phyloP scores from a whole-genome alignment of 1,284 basidiomycete genomes.

The Cystobasidium sp. region DNA sequence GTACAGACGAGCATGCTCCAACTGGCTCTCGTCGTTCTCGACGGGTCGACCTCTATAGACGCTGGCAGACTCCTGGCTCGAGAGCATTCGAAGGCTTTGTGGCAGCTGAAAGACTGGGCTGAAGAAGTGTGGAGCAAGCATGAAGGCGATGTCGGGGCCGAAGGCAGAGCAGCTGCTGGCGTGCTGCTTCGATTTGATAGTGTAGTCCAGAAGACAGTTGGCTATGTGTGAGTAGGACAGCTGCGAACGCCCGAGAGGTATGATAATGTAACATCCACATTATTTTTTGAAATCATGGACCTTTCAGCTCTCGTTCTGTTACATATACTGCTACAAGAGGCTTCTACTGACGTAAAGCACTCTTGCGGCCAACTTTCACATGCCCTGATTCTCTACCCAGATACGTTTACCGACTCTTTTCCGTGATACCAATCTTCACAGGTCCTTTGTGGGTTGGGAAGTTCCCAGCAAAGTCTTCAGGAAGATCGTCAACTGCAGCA shows the following conservation, averaged over 20 bases:
- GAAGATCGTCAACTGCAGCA: conserved; percentile 46
- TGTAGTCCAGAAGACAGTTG: conserved; percentile 63
- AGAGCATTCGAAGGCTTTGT: conserved; percentile 72
- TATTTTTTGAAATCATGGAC: no score
- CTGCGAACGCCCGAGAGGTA: neutral
- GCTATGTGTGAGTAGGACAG: conserved; percentile 8
- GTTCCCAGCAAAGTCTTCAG: conserved; percentile 47
- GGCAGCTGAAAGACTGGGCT: conserved; percentile 80
- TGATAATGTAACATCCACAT: neutral
- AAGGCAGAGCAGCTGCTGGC: conserved; percentile 74
- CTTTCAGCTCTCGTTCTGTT: neutral
- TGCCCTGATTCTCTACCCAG: neutral
- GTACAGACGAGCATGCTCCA: conserved; percentile 76
- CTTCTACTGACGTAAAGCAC: neutral
- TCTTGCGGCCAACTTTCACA: neutral
- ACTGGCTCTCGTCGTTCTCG: conserved; percentile 74
- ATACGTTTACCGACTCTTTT: neutral
- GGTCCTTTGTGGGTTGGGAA: conserved; percentile 49
- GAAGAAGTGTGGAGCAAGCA: conserved; percentile 68
- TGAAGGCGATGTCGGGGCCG: conserved; percentile 68
- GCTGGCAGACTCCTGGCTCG: conserved; percentile 73
- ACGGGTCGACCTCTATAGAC: conserved; percentile 75
- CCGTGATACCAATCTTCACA: conserved; percentile 39
- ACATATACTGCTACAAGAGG: neutral
- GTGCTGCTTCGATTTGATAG: conserved; percentile 79